These are phyloP conservation scores for Mycena amicta DNA, from an alignment of 768 basidiomycete genomes.

Conservation along the genomic window DNA sequence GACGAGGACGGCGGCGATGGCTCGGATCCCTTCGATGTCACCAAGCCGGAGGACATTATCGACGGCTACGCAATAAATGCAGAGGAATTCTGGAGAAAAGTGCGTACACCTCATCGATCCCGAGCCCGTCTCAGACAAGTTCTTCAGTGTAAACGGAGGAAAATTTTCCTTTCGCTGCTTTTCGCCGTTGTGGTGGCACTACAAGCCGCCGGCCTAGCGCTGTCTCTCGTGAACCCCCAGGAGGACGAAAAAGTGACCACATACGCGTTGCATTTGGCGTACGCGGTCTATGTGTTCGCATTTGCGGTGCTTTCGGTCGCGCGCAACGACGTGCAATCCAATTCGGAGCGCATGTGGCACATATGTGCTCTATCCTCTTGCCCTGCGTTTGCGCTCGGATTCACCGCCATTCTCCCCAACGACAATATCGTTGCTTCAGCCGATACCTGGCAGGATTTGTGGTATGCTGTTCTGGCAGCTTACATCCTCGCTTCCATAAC, in stretches of 20 bases:
- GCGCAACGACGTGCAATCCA: conserved; percentile 40
- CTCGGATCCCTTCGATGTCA: conserved; percentile 80
- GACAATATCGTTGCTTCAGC: conserved; percentile 31
- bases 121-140: not conserved
- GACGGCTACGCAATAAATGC: conserved; percentile 71
- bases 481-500: conserved; percentile 47
- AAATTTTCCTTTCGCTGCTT: conserved; percentile 50
- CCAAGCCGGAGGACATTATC: conserved; percentile 65
- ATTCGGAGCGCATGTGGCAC: conserved; percentile 60
- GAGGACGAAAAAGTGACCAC: conserved; percentile 34
- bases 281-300: conserved; percentile 61
- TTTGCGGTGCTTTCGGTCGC: conserved; percentile 56
- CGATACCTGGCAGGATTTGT: conserved; percentile 38
- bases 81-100: conserved; percentile 60
- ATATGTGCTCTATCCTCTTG: conserved; percentile 57
- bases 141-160: conserved; percentile 59
- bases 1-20: conserved; percentile 22
- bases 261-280: conserved; percentile 48
- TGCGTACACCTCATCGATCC: conserved; percentile 27
- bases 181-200: conserved; percentile 51
- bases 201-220: conserved; percentile 59
- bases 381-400: conserved; percentile 46
- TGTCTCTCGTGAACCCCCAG: conserved; percentile 42
- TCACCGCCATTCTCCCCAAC: conserved; percentile 61
- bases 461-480: conserved; percentile 54